Conservation (phyloP, 192 early-diverging fungal species). For the Coemansia sp. region DNA sequence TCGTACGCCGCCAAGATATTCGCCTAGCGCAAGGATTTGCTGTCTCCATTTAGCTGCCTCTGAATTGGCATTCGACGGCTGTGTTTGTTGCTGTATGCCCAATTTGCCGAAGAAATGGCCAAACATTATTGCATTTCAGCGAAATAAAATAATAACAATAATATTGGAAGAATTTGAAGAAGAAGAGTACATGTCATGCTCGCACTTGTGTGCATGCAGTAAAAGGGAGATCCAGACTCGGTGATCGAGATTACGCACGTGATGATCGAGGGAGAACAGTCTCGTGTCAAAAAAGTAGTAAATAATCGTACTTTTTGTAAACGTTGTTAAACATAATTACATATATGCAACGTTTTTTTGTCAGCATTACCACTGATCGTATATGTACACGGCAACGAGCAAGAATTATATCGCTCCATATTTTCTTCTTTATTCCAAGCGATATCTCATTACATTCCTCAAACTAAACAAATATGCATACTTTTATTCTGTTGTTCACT, state of each 20-base stretch:
- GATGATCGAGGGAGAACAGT: not conserved
- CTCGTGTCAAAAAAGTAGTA: too few relatives aligned
- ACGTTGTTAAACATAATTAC: too few relatives aligned
- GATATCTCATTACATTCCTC: too few relatives aligned
- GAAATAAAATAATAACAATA: slow-evolving; percentile 3
- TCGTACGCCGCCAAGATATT: slow-evolving; percentile 23
- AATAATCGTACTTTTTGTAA: too few relatives aligned
- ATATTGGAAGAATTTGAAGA: not conserved
- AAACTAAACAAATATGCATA: too few relatives aligned
- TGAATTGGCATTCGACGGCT: not conserved
- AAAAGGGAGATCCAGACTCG: not conserved
- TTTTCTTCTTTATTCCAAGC: not conserved
- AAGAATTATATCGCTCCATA: not conserved
- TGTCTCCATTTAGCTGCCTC: not conserved
- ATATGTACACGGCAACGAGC: too few relatives aligned
- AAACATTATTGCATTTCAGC: slow-evolving; percentile 19
- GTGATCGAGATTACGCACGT: not conserved
- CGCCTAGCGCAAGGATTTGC: slow-evolving; percentile 22
- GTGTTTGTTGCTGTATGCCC: slow-evolving; percentile 14
- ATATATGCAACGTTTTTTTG: too few relatives aligned
- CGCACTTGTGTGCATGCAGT: not conserved
- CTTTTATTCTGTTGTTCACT: too few relatives aligned
- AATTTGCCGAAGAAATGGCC: slow-evolving; percentile 27
- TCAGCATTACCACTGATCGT: too few relatives aligned
- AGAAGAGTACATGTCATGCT: not conserved